Evolutionary conservation across 208 protist genomes (phyloP), one percentile per base, ranked within the genome.

Genomic region (Acanthamoeba castellanii): DNA sequence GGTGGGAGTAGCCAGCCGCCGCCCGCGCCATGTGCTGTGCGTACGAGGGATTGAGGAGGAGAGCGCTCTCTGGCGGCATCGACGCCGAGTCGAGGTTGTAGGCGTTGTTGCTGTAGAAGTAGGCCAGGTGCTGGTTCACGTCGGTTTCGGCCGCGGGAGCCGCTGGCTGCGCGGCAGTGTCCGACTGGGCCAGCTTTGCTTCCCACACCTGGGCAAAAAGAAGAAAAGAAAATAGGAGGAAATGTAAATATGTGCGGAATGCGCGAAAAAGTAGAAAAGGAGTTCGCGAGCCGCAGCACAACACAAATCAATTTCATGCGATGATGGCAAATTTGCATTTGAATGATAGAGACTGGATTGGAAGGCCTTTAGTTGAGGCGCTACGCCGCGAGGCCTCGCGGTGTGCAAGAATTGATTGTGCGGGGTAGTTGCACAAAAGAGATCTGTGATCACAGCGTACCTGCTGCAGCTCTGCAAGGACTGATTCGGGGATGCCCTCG

Each of bases 401-500:
- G 11, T 1, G 22, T 7, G 5, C 22, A 64, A 64, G 0, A 13
- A 64, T 25, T 64, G 57, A 64, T 64, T 64, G 45, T 13, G 45
- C 45, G 45, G 45, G 45, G 45, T 13, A 0, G 13, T 47, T 5
- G 45, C 45, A 13, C 45, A 47, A 47, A 47, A 13, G 13, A 47
- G 13, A 47, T 47, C 13, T 47, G 45, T 47, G 45, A 47, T 47
- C 9, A 47, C 22, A 82, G 70, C 45, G 42, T 52, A 95, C 94
- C 57, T 68, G 55, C 74, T 95, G 64, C 66, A 95, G 27, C 64
- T 94, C 94, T 0, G 20, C 34, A 2, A 95, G 70, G 25, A 95
- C 85, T 6, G 72, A 64, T 55, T 95, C 94, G 30, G 82, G 76
- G 16, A 95, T 32, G n/a, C 94, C 94, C 57, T 95, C 94, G 34